Conservation (phyloP, 2,329 filamentous ascomycete genomes). For the Daldinia eschscholtzii region DNA sequence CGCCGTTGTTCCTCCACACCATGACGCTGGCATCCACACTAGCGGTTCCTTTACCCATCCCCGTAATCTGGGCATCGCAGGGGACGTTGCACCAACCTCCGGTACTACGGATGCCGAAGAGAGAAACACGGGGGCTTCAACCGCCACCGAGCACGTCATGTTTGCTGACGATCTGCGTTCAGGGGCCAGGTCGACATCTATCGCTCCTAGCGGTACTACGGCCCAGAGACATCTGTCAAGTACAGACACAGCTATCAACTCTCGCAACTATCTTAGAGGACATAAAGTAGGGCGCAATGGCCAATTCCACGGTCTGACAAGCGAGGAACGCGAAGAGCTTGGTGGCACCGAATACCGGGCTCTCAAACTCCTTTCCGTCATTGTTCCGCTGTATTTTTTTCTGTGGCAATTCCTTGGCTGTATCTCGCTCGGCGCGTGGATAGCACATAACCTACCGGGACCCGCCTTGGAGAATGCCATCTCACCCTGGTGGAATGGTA, state of each 20-base stretch:
- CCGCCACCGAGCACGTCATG: slow-evolving; percentile 42
- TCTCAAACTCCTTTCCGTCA: slow-evolving; percentile 67
- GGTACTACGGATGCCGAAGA: background rate
- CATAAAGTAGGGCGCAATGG: slow-evolving; percentile 55
- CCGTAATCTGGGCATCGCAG: background rate
- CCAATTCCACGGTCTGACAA: slow-evolving; percentile 48
- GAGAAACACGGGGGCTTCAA: slow-evolving; percentile 5
- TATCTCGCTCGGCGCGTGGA: slow-evolving; percentile 68
- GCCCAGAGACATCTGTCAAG: slow-evolving; percentile 38
- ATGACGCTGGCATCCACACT: background rate
- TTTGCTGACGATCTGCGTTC: slow-evolving; percentile 42
- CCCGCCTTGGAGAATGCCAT: slow-evolving; percentile 67
- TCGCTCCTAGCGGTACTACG: slow-evolving; percentile 34
- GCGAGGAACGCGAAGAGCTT: slow-evolving; percentile 59
- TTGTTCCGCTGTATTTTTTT: slow-evolving; percentile 72
- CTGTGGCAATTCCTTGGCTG: slow-evolving; percentile 61
- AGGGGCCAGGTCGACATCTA: slow-evolving; percentile 41
- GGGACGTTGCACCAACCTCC: slow-evolving; percentile 2
- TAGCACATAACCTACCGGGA: slow-evolving; percentile 64
- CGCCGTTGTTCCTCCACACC: slow-evolving; percentile 36
- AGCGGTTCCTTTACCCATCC: background rate
- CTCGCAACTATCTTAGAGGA: slow-evolving; percentile 53
- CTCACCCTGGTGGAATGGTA: slow-evolving; percentile 76
- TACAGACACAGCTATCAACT: slow-evolving; percentile 25
- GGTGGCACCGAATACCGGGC: slow-evolving; percentile 75